These are phyloP conservation scores for Naegleria fowleri DNA, from an alignment of 208 protist species.

Conservation along the genomic window DNA sequence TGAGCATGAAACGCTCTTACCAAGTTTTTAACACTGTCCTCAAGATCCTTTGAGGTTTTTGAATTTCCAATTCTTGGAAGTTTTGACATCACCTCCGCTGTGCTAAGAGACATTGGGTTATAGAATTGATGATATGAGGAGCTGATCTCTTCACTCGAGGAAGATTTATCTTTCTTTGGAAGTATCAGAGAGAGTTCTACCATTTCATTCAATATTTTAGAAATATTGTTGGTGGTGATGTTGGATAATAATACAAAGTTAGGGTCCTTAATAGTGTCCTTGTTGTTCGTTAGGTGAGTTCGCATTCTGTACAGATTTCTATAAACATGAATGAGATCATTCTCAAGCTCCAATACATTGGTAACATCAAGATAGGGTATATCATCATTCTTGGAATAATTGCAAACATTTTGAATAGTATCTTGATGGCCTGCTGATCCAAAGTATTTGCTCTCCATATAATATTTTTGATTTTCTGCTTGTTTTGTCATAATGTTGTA, in stretches of 20 bases:
- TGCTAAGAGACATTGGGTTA: background rate
- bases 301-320: background rate
- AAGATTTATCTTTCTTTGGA: background rate
- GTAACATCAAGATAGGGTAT: background rate
- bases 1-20: background rate
- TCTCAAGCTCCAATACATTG: background rate
- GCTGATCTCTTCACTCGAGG: background rate
- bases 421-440: background rate
- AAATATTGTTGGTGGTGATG: background rate
- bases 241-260: background rate
- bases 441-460: background rate
- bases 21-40: background rate
- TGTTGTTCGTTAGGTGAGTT: background rate
- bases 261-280: background rate
- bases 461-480: conserved; percentile 13
- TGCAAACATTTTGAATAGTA: background rate
- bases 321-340: background rate
- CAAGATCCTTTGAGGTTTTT: background rate
- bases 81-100: background rate
- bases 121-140: background rate
- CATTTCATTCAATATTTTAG: conserved; percentile 9
- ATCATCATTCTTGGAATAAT: background rate
- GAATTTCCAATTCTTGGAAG: background rate
- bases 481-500: background rate
- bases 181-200: background rate